phyloP scores from a whole-genome alignment of 495 filamentous ascomycete genomes.

The Penicillium herquei region DNA sequence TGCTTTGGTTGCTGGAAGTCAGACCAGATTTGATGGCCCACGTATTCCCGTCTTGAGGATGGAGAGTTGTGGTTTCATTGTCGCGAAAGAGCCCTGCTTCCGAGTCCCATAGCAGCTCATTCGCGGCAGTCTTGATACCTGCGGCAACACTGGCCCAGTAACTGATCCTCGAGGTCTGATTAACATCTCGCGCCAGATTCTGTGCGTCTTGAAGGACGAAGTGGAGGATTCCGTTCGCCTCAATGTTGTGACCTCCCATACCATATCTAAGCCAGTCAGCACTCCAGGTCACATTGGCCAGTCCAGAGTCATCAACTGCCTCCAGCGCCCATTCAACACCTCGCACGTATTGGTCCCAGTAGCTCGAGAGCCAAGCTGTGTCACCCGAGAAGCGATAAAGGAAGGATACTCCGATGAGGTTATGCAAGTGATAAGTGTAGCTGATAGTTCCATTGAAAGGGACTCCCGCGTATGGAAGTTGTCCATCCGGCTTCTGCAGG shows the following conservation, averaged over 20 bases:
- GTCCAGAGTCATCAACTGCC: constrained; percentile 44
- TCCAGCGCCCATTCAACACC: constrained; percentile 47
- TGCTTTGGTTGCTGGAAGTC: constrained; percentile 20
- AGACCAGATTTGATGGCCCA: constrained; percentile 44
- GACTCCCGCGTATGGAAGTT: constrained; percentile 51
- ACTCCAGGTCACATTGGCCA: constrained; percentile 48
- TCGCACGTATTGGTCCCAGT: constrained; percentile 45
- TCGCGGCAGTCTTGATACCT: constrained; percentile 28
- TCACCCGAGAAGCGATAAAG: constrained; percentile 54
- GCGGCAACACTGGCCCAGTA: constrained; percentile 20
- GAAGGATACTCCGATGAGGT: constrained; percentile 53
- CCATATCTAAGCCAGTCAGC: constrained; percentile 48
- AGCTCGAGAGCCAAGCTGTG: constrained; percentile 36
- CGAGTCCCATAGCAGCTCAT: constrained; percentile 33
- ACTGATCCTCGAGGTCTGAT: constrained; percentile 12
- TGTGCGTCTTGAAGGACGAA: constrained; percentile 30
- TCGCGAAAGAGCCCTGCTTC: constrained; percentile 27
- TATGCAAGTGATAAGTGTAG: constrained; percentile 60
- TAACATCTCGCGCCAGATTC: constrained; percentile 23
- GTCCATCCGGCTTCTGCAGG: constrained; percentile 41
- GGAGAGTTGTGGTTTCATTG: constrained; percentile 36
- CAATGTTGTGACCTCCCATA: constrained; percentile 35
- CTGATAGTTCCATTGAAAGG: constrained; percentile 42
- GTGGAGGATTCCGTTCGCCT: constrained; percentile 40
- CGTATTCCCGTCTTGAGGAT: constrained; percentile 50